Percentiles rank a stretch among this genome's conserved stretches.
phyloP scores from a whole-genome alignment of 2,329 filamentous ascomycete species.

The Ophiocordyceps robertsii region DNA sequence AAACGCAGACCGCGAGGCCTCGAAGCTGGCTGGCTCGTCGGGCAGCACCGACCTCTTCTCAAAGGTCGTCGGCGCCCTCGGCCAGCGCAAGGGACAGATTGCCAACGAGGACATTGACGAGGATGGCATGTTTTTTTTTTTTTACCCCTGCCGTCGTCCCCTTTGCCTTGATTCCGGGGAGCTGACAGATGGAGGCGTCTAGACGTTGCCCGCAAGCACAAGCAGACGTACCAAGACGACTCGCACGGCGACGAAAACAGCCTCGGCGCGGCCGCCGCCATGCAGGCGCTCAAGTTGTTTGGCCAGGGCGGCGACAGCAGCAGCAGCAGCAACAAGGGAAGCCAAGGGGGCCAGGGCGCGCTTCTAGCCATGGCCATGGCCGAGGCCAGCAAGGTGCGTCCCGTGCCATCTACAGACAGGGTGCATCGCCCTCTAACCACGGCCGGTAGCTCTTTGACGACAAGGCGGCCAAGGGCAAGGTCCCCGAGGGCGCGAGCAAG shows the following conservation, averaged over 20 bases:
- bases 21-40: slow-evolving; percentile 29
- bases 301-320: slow-evolving; percentile 33
- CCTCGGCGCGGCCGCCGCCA: slow-evolving; percentile 61
- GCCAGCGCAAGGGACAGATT: slow-evolving; percentile 34
- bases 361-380: slow-evolving; percentile 80
- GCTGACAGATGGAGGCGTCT: background rate
- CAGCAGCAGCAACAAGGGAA: slow-evolving; percentile 16
- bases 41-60: slow-evolving; percentile 36
- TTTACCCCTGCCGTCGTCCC: background rate
- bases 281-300: slow-evolving; percentile 75
- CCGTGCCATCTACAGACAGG: no score
- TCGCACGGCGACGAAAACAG: slow-evolving; percentile 31
- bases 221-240: slow-evolving; percentile 52
- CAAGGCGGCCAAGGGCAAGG: slow-evolving; percentile 39
- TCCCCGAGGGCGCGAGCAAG: slow-evolving; percentile 53
- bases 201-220: slow-evolving; percentile 60
- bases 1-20: slow-evolving; percentile 33
- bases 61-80: slow-evolving; percentile 30
- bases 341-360: slow-evolving; percentile 51
- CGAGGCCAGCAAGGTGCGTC: slow-evolving; percentile 62
- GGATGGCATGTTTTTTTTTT: slow-evolving; percentile 31
- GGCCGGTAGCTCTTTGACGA: slow-evolving; percentile 42
- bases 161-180: background rate
- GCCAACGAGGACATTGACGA: slow-evolving; percentile 35
- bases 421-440: background rate